A percentile compares a stretch with the other conserved stretches of the same genome.
Evolutionary conservation across 2,329 filamentous ascomycete species (phyloP).

Genomic region (Cucurbitaria berberidis): DNA sequence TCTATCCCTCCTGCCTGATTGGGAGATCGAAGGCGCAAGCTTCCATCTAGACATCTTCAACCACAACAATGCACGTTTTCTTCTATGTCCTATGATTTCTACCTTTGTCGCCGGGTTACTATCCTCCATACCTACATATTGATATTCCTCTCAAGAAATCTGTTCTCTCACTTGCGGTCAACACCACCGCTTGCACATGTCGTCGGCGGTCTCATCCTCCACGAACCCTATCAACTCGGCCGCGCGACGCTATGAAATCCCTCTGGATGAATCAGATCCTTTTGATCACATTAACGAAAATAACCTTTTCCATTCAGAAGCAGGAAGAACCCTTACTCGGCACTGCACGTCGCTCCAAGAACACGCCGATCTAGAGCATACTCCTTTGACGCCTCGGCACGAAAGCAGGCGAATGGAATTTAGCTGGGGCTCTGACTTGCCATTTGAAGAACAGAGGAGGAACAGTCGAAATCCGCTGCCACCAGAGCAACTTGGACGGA

Average conservation of each 20-base stretch:
- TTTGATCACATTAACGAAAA: conserved; percentile 2
- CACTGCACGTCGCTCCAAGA: conserved; percentile 36
- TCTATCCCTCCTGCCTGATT: conserved; percentile 36
- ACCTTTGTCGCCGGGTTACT: background rate
- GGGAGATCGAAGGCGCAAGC: conserved; percentile 18
- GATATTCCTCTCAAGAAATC: too few relatives aligned
- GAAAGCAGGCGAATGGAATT: conserved; percentile 35
- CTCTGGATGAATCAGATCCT: conserved; percentile 4
- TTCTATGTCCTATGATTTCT: background rate
- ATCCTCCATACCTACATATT: too few relatives aligned
- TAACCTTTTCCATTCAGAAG: conserved; percentile 6
- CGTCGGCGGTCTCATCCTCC: conserved; percentile 11
- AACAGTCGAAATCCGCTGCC: conserved; percentile 18
- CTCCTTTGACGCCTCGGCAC: conserved; percentile 19
- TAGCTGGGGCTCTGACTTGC: conserved; percentile 23
- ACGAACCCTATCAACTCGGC: conserved; percentile 9
- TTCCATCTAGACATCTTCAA: conserved; percentile 12
- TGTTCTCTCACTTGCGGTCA: conserved; percentile 13
- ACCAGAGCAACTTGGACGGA: conserved; percentile 10
- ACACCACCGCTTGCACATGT: conserved; percentile 20
- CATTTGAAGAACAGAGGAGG: conserved; percentile 9
- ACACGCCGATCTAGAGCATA: conserved; percentile 26
- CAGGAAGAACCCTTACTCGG: conserved; percentile 12
- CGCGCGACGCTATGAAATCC: conserved; percentile 5
- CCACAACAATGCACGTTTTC: conserved; percentile 15